These are phyloP conservation scores for Rhodamnia rubescens DNA, from an alignment of 345 rosid genomes.

Conservation along the genomic window DNA sequence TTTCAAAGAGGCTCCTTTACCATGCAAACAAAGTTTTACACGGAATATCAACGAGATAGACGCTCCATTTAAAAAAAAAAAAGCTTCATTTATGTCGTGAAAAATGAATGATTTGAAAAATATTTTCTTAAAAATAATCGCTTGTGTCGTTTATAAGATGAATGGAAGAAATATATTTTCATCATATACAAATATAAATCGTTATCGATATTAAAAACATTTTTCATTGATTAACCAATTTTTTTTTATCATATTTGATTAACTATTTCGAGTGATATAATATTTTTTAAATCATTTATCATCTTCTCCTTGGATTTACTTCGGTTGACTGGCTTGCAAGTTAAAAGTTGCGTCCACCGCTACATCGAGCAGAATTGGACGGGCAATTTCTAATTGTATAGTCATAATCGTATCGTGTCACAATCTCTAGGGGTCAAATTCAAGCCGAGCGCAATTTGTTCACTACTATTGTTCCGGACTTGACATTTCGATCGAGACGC, in stretches of 20 bases:
- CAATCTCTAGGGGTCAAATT: background rate
- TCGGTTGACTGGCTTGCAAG: background rate
- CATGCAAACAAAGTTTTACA: background rate
- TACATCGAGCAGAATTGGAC: background rate
- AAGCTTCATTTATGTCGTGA: fast-evolving
- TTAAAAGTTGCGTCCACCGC: background rate
- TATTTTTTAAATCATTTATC: too few relatives aligned
- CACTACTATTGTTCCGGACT: background rate
- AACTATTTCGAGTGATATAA: background rate
- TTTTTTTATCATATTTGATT: background rate
- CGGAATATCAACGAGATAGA: background rate
- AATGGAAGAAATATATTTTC: background rate
- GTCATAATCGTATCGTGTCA: background rate
- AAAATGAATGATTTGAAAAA: background rate
- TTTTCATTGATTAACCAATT: background rate
- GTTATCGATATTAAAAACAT: fast-evolving
- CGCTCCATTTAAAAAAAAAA: too few relatives aligned
- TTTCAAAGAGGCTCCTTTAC: background rate
- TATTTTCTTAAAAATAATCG: background rate
- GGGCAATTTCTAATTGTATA: background rate
- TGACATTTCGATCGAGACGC: background rate
- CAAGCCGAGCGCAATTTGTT: background rate
- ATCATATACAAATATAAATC: too few relatives aligned
- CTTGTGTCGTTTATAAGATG: background rate
- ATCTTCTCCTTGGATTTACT: background rate